Percentiles rank a stretch among this genome's conserved stretches.
Evolutionary conservation across 192 early-diverging fungal genomes (phyloP).

Genomic region (Coemansia sp.): DNA sequence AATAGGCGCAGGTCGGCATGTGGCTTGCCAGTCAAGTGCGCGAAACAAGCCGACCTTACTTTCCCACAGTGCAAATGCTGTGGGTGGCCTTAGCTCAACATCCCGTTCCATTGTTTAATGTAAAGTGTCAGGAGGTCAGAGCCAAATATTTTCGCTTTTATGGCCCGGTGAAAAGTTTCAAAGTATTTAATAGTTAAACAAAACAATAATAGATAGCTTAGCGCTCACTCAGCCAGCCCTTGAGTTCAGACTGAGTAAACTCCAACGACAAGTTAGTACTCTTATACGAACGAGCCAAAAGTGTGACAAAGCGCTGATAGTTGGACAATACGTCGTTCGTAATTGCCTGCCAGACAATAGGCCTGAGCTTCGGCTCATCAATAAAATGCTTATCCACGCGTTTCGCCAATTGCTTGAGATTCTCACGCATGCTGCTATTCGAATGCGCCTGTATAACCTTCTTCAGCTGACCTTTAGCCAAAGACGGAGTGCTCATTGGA

Average conservation of each 20-base stretch:
- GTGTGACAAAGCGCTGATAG: conserved; percentile 75
- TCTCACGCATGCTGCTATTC: conserved; percentile 69
- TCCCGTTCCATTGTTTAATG: background rate
- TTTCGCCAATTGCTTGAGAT: conserved; percentile 78
- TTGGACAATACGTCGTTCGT: conserved; percentile 82
- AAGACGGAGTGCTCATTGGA: conserved; percentile 60
- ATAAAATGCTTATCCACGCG: conserved; percentile 94
- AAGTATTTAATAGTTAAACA: background rate
- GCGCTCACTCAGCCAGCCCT: conserved; percentile 48
- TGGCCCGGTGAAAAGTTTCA: background rate
- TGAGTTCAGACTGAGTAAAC: conserved; percentile 65
- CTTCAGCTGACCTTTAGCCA: conserved; percentile 79
- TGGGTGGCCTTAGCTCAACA: background rate
- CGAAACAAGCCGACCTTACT: conserved; percentile 3
- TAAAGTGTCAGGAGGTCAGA: background rate
- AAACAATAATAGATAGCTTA: conserved; percentile 10
- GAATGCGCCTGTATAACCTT: conserved; percentile 85
- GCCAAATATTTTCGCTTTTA: background rate
- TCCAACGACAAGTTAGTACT: conserved; percentile 79
- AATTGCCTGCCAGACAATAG: conserved; percentile 89
- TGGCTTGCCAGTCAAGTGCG: background rate
- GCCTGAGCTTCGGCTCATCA: conserved; percentile 76
- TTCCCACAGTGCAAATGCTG: background rate
- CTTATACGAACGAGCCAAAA: conserved; percentile 85
- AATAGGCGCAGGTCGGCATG: background rate